Evolutionary conservation across 179 eudicot species (phyloP), one percentile per base, ranked within the genome.

Genomic region (Pouteria campechiana): DNA sequence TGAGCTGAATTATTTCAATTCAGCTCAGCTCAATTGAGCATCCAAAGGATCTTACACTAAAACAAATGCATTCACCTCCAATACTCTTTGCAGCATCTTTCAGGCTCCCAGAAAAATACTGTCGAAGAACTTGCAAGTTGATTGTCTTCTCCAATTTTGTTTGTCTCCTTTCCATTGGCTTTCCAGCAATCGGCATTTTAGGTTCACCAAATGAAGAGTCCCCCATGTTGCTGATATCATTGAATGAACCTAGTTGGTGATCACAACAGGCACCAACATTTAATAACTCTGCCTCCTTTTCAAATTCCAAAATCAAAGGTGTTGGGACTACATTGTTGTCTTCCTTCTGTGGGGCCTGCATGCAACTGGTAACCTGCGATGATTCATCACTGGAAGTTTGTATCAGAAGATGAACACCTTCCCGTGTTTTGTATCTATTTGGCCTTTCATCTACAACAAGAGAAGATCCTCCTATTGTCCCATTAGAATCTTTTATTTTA

Each of bases 71-170:
- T 72, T 76, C 68, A 87, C 96, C 96, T 10, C 96, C 96, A 56
- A 87, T 63, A 61, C 65, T 76, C 52, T 66, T 87, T 17, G 96
- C 96, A 55, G 96, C 93, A 70, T 87, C 96, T 74, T 76, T 87
- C 17, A 87, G 73, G 68, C 93, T 87, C 25, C 93, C 96, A 15
- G 96, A 83, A 64, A 87, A 87, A 67, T 87, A 82, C 50, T 87
- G 96, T 52, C 75, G 73, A 32, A 87, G 89, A 61, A 83, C 67
- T 17, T 83, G 72, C 72, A 87, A 52, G 4, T 83, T 82, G 30
- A 87, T 87, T 16, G 66, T 54, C 68, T 79, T 79, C 57, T 83
- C 94, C 4, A 81, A 73, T 55, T 82, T 87, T 25, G 55, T 48
- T 7, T 81, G 78, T 53, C 76, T 76, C 50, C 64, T 81, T 31